Conservation (phyloP, 306 rosid species). For the Begonia peltatifolia region DNA sequence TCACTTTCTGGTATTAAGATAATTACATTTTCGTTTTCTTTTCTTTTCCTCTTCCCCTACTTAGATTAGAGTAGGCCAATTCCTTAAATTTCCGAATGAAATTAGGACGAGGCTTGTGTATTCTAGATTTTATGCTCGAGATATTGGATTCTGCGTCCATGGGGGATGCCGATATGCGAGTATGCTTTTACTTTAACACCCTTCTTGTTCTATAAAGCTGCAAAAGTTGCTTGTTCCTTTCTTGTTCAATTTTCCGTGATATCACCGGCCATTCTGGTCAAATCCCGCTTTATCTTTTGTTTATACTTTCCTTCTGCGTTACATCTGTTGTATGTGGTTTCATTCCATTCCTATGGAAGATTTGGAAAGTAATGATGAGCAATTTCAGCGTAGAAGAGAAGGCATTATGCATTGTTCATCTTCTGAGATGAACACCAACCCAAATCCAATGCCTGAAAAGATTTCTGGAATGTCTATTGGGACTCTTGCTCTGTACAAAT, state of each 20-base stretch:
- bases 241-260: constrained; percentile 78
- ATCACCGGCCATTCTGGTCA: constrained; percentile 64
- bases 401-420: constrained; percentile 34
- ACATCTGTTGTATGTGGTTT: constrained; percentile 1
- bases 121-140: constrained; percentile 50
- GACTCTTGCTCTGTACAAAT: constrained; percentile 38
- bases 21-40: constrained; percentile 19
- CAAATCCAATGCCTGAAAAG: constrained; percentile 26
- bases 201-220: constrained; percentile 73
- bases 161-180: constrained; percentile 33
- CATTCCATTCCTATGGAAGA: constrained; percentile 36
- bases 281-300: constrained; percentile 53
- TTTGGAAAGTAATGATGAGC: constrained; percentile 38
- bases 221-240: constrained; percentile 49
- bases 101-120: constrained; percentile 24
- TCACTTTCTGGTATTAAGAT: constrained; percentile 54
- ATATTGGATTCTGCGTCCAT: constrained; percentile 19
- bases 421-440: constrained; percentile 26
- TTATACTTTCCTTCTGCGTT: constrained; percentile 18
- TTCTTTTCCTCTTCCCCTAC: constrained; percentile 3
- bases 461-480: constrained; percentile 41
- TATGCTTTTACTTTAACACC: constrained; percentile 60
- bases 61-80: constrained; percentile 32
- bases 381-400: constrained; percentile 48
- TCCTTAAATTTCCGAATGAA: constrained; percentile 40